Base-by-base conservation (phyloP, 2,329 filamentous ascomycete genomes). In the Diaporthe ampelina region DNA sequence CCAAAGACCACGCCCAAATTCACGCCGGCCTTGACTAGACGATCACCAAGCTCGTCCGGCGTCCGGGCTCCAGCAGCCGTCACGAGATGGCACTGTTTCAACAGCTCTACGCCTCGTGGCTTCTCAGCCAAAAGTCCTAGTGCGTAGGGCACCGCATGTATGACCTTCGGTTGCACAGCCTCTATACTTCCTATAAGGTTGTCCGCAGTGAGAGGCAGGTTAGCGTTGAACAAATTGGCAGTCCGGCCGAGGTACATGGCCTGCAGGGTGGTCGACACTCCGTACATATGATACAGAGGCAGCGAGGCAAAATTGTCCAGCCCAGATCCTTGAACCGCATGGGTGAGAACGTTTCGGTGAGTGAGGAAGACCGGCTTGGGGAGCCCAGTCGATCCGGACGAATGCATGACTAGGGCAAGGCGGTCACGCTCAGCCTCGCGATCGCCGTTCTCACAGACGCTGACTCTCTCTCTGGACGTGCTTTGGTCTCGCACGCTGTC, bases 351-450 rank as follows among this genome's bases (percentile, higher is more conserved):
- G 6, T 81, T 81, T 48, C 81, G 79, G 70, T 87, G 85, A 2
- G 84, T 85, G 45, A 86, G 81, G 19, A 83, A 80, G 2, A 87
- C 78, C 4, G 86, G 85, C 73, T 87, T 87, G 0, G 86, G 86
- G 5, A 84, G 81, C 0, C 86, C 85, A 0, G 86, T 88, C 2
- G 86, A 87, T 0, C 86, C 86, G 0, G 86, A 87, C 0, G 86
- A 88, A 75, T 88, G 86, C 54, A 84, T 81, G 37, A 87, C 86
- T 43, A 86, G 76, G 0, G 82, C 82, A 1, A 81, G 76, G 63
- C 82, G 82, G 68, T 77, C 24, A 52, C 80, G 77, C 76, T 84
- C 76, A 48, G 76, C 65, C 78, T 82, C 26, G 56, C 56, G 56
- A 58, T 24, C 56, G 32, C 29, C 29, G 29, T 32, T 32, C 29